phyloP scores from a whole-genome alignment of 495 filamentous ascomycete species.

The Immersiella caudata region DNA sequence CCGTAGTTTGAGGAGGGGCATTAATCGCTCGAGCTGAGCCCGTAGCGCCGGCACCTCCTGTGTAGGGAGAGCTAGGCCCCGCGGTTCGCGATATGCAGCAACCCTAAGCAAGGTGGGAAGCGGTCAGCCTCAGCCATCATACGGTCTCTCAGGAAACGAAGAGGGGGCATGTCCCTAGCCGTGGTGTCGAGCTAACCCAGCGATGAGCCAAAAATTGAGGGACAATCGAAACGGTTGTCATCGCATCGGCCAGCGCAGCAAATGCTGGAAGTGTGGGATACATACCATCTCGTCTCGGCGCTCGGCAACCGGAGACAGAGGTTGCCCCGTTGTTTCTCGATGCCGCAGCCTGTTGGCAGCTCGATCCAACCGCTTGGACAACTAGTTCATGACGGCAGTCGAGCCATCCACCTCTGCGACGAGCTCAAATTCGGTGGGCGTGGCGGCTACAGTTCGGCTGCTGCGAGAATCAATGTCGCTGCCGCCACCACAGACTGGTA shows the following conservation, averaged over 20 bases:
- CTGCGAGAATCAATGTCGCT: slow-evolving; percentile 9
- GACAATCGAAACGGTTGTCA: not conserved
- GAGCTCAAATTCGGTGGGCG: not conserved
- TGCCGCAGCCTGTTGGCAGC: slow-evolving; percentile 28
- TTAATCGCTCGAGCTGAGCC: slow-evolving; percentile 52
- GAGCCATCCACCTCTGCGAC: not conserved
- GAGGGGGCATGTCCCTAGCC: too few relatives aligned
- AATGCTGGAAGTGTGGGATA: not conserved
- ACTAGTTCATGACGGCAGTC: slow-evolving; percentile 38
- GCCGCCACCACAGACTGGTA: not conserved
- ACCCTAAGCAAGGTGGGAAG: slow-evolving; percentile 37
- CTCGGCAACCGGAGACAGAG: not conserved
- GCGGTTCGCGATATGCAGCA: slow-evolving; percentile 52
- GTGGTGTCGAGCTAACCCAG: not conserved
- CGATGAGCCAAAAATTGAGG: too few relatives aligned
- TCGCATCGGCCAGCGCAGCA: not conserved
- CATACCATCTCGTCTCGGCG: slow-evolving; percentile 31
- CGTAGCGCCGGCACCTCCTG: slow-evolving; percentile 40
- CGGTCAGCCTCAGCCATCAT: not conserved
- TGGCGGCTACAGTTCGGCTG: not conserved
- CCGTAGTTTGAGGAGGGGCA: slow-evolving; percentile 31
- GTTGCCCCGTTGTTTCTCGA: slow-evolving; percentile 10
- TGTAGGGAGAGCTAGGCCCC: slow-evolving; percentile 49
- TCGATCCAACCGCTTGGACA: slow-evolving; percentile 33
- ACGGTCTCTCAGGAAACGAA: not conserved